A percentile compares a stretch with the other conserved stretches of the same genome.
These are phyloP conservation scores for Fusarium armeniacum DNA, from an alignment of 2,329 filamentous ascomycete species.

Conservation along the genomic window DNA sequence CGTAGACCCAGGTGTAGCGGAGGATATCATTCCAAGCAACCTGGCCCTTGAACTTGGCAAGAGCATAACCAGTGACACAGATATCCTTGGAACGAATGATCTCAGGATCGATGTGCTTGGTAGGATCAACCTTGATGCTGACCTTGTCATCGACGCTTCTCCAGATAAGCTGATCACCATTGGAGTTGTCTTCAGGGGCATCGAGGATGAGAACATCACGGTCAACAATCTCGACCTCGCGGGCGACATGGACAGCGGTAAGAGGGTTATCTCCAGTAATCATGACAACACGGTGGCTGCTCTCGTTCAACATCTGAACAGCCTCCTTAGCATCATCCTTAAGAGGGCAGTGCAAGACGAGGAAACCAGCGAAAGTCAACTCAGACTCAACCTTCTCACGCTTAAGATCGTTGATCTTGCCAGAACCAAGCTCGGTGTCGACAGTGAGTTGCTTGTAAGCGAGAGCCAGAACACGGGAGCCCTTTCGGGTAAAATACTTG, in stretches of 20 bases:
- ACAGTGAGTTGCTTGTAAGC: conserved; percentile 92
- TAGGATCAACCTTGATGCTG: conserved; percentile 87
- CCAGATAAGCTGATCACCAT: conserved; percentile 89
- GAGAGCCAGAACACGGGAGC: conserved; percentile 91
- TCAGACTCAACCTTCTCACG: conserved; percentile 91
- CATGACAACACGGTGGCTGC: conserved; percentile 98
- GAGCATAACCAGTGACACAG: conserved; percentile 94
- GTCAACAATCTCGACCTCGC: conserved; percentile 97
- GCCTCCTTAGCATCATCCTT: conserved; percentile 97
- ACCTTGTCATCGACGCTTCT: conserved; percentile 92
- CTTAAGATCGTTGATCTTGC: conserved; percentile 92
- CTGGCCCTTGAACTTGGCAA: conserved; percentile 89
- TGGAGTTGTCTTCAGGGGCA: conserved; percentile 89
- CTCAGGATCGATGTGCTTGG: conserved; percentile 81
- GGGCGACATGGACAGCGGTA: conserved; percentile 94
- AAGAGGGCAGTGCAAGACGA: conserved; percentile 93
- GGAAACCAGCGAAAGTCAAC: conserved; percentile 91
- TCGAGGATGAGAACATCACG: conserved; percentile 95
- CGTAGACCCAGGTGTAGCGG: conserved; percentile 96
- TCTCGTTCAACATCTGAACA: conserved; percentile 97
- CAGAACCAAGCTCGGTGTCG: conserved; percentile 84
- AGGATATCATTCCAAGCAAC: conserved; percentile 81
- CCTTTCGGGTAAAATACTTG: conserved; percentile 97
- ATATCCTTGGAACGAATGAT: conserved; percentile 91
- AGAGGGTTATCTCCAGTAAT: conserved; percentile 98